phyloP scores from a whole-genome alignment of 257 asterid genomes.

The Solanum medicagineum region DNA sequence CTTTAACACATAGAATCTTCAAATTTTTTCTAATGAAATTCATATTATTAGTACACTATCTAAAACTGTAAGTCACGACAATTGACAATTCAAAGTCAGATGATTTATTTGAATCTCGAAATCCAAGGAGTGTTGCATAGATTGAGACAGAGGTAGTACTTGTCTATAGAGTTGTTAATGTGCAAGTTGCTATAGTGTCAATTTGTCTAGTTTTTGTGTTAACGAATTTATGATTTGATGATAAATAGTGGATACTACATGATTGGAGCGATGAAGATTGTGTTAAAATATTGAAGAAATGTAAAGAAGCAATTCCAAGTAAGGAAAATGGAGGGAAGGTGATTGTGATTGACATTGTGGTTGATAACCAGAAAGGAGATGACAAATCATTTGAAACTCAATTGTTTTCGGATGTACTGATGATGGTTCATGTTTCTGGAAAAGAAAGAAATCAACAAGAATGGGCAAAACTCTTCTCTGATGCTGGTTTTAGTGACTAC shows the following conservation, averaged over 20 bases:
- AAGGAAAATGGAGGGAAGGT: conserved; percentile 7
- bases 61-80: too few species aligned
- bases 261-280: not conserved
- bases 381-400: not conserved
- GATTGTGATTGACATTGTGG: conserved; percentile 2
- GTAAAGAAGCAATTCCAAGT: conserved; percentile 8
- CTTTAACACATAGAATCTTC: too few species aligned
- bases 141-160: too few species aligned
- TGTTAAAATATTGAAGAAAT: conserved; percentile 4
- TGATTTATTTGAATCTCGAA: too few species aligned
- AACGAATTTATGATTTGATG: not conserved
- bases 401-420: not conserved
- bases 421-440: not conserved
- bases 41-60: not conserved
- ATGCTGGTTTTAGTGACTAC: not conserved
- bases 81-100: too few species aligned
- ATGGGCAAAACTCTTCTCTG: not conserved
- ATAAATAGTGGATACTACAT: not conserved
- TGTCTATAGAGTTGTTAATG: too few species aligned
- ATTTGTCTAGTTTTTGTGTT: not conserved
- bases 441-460: not conserved
- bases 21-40: too few species aligned
- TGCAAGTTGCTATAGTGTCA: too few species aligned
- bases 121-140: too few species aligned
- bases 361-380: not conserved